A percentile compares a stretch with the other conserved stretches of the same genome.
Conservation (phyloP, 345 rosid species). For the Pistacia vera region DNA sequence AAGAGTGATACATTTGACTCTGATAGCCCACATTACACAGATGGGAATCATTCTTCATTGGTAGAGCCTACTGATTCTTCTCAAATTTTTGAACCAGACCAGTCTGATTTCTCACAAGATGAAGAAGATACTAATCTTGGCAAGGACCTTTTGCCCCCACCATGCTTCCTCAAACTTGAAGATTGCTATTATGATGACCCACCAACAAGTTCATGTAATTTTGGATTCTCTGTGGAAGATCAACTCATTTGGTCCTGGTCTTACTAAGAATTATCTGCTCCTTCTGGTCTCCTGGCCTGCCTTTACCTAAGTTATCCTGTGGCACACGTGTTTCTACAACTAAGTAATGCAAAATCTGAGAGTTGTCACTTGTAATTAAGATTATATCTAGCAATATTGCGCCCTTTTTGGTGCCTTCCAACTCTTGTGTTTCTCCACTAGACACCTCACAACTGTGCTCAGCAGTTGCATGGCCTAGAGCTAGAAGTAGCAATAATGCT, state of each 20-base stretch:
- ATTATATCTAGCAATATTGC: not conserved
- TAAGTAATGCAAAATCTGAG: not conserved
- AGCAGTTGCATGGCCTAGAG: not conserved
- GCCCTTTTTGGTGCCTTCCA: not conserved
- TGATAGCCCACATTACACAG: constrained; percentile 38
- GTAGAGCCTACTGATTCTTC: constrained; percentile 48
- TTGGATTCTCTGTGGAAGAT: constrained; percentile 52
- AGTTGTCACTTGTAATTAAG: constrained; percentile 28
- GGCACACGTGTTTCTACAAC: not conserved
- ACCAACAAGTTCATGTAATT: constrained; percentile 36
- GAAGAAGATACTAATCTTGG: constrained; percentile 40
- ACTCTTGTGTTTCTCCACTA: not conserved
- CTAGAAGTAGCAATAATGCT: not conserved
- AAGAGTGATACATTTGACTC: constrained; percentile 55
- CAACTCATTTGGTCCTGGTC: constrained; percentile 57
- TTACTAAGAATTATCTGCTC: constrained; percentile 25
- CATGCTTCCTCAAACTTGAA: constrained; percentile 36
- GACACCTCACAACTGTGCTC: not conserved
- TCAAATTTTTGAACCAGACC: constrained; percentile 39
- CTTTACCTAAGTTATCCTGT: not conserved
- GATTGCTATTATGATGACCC: constrained; percentile 24
- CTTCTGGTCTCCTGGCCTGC: not conserved
- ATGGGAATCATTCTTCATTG: constrained; percentile 27
- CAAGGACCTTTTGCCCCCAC: constrained; percentile 32
- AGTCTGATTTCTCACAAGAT: constrained; percentile 49